Percentiles rank a stretch among this genome's conserved stretches.
Evolutionary conservation across 352 stramenopile genomes (phyloP).

Genomic region (Pythium rishiriense): DNA sequence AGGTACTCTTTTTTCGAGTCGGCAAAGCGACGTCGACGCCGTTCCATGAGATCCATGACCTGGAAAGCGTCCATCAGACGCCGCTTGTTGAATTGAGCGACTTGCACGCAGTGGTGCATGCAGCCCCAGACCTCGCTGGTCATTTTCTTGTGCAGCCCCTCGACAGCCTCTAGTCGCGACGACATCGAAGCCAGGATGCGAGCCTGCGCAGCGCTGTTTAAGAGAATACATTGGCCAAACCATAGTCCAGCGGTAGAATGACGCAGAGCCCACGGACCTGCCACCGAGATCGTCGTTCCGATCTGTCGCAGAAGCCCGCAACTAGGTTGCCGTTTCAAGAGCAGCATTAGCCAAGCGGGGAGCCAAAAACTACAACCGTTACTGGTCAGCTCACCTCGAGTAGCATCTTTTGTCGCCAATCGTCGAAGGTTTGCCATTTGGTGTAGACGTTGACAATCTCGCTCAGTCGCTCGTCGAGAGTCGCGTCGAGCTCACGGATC

Average conservation of each 20-base stretch:
- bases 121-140: constrained; percentile 75
- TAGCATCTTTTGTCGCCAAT: constrained; percentile 84
- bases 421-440: constrained; percentile 73
- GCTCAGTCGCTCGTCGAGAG: constrained; percentile 48
- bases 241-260: neutral
- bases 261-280: constrained; percentile 37
- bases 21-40: constrained; percentile 46
- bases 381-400: constrained; percentile 50
- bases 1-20: constrained; percentile 69
- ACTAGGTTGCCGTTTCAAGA: constrained; percentile 24
- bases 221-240: neutral
- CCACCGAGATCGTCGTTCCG: constrained; percentile 74
- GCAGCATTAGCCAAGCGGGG: too few species aligned
- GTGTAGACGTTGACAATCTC: constrained; percentile 66
- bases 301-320: constrained; percentile 54
- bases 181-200: constrained; percentile 72
- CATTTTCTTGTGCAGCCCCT: constrained; percentile 63
- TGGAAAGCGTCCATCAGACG: constrained; percentile 69
- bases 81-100: constrained; percentile 73
- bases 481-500: constrained; percentile 36
- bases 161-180: constrained; percentile 60
- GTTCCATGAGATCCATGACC: constrained; percentile 78
- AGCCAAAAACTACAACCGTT: neutral
- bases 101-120: constrained; percentile 82
- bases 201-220: constrained; percentile 56